Base-by-base conservation (phyloP, 1,284 basidiomycete species). In the Caloboletus firmus region DNA sequence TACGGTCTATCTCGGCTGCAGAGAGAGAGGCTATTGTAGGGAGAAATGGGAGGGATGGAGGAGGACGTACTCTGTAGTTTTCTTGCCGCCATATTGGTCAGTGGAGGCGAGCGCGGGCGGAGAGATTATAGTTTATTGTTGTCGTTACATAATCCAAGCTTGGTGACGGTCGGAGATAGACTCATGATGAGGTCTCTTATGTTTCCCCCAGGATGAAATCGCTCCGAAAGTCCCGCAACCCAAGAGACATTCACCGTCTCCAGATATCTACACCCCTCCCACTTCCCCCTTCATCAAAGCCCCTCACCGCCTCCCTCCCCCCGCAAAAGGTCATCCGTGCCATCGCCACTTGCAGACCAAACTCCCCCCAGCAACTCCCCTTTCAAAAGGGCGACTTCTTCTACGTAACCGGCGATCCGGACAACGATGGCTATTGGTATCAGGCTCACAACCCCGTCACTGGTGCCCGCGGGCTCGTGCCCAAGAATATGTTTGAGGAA, bases 321-420 rank as follows among this genome's bases (percentile, higher is more conserved):
- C 95, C 97, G 1, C 91, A 96, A 74, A 96, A 95, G 71, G 95
- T 98, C 67, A 97, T 99, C 66, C 88, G 92, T 55, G 95, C 97
- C 6, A 78, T 91, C 58, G 72, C 80, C 26, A 71, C 81, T 20
- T 87, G 95, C 74, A 75, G 81, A 41, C 85, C 92, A 2, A 79
- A 81, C 52, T 83, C 87, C 0, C 91, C 94, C 0, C 88, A 93
- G 66, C 90, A 98, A 67, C 84, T 99, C 51, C 85, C 91, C 41
- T 99, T 98, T 70, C 79, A 84, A 61, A 91, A 91, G 73, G 97
- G 97, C 58, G 97, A 99, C 76, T 98, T 98, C 75, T 98, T 98
- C 78, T 93, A 98, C 74, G 95, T 99, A 55, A 79, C 93, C 34
- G 84, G 84, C 59, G 93, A 96, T 63, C 76, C 81, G 17, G 77